These are phyloP conservation scores for Paecilomyces sp. DNA, from an alignment of 2,329 filamentous ascomycete species.

Conservation along the genomic window DNA sequence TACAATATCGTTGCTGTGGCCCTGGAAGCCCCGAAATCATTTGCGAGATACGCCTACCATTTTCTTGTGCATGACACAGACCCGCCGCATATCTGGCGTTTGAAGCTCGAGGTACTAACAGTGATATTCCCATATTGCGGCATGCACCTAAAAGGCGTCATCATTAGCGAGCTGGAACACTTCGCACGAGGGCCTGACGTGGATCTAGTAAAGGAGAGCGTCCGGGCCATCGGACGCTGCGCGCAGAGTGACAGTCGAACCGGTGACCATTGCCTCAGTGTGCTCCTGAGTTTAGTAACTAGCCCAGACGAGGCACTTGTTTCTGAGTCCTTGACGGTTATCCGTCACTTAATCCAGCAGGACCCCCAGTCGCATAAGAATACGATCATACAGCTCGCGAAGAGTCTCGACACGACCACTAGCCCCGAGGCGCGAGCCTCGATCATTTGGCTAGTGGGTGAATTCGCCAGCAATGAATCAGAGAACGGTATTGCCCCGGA, in stretches of 20 bases:
- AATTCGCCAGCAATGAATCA: constrained; percentile 69
- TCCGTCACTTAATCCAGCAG: constrained; percentile 90
- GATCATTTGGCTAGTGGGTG: constrained; percentile 95
- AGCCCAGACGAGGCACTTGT: constrained; percentile 81
- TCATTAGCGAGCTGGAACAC: constrained; percentile 88
- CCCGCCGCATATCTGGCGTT: constrained; percentile 71
- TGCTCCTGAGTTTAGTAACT: constrained; percentile 81
- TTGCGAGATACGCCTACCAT: constrained; percentile 80
- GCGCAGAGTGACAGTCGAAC: constrained; percentile 69
- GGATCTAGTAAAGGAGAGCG: constrained; percentile 76
- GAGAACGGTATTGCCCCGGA: constrained; percentile 90
- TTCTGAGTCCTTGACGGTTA: constrained; percentile 88
- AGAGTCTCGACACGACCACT: constrained; percentile 81
- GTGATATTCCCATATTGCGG: constrained; percentile 82
- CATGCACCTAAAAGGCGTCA: constrained; percentile 69
- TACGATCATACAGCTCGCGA: constrained; percentile 82
- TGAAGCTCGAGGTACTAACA: constrained; percentile 87
- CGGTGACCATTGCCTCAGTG: constrained; percentile 69
- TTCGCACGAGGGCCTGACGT: constrained; percentile 73
- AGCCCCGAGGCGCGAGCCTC: constrained; percentile 85
- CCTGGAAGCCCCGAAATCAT: constrained; percentile 65
- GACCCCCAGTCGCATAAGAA: constrained; percentile 71
- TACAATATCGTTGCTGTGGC: constrained; percentile 96
- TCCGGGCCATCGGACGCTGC: constrained; percentile 87
- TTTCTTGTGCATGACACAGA: constrained; percentile 82